Conservation (phyloP, 371 early-diverging fungal species). For the Mortierella sp. region DNA sequence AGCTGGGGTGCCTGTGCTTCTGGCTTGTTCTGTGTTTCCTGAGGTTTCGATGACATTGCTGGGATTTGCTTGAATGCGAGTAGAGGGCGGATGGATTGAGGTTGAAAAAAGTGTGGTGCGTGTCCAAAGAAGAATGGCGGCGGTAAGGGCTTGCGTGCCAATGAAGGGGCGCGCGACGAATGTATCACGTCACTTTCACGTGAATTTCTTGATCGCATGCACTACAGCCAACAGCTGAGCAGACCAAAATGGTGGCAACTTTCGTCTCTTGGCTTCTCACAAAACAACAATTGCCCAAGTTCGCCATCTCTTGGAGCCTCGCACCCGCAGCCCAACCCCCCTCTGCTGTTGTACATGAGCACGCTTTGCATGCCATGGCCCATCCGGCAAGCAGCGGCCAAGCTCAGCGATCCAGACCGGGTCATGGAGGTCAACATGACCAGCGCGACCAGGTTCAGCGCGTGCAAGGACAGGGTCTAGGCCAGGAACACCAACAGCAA, state of each 20-base stretch:
- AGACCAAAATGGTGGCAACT: constrained; percentile 16
- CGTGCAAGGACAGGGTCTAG: constrained; percentile 11
- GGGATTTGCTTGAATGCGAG: constrained; percentile 8
- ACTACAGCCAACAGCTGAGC: background rate
- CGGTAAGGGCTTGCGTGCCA: too few relatives aligned
- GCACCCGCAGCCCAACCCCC: too few relatives aligned
- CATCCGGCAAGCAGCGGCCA: constrained; percentile 8
- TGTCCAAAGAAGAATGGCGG: background rate
- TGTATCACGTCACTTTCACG: background rate
- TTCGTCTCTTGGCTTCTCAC: too few relatives aligned
- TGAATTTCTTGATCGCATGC: background rate
- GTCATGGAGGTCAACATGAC: constrained; percentile 4
- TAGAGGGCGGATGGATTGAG: background rate
- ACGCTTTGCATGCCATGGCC: constrained; percentile 15
- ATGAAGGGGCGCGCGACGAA: background rate
- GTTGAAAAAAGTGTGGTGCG: background rate
- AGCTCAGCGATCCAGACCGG: constrained; percentile 4
- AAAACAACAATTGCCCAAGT: too few relatives aligned
- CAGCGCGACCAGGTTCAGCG: background rate
- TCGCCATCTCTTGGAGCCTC: too few relatives aligned
- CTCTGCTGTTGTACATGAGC: constrained; percentile 2
- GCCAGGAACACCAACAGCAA: background rate
- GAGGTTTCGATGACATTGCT: constrained; percentile 31
- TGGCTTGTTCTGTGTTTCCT: constrained; percentile 30
- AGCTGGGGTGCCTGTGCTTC: constrained; percentile 60